Evolutionary conservation across 306 rosid genomes (phyloP).

Genomic region (Hippophae gyantsensis): DNA sequence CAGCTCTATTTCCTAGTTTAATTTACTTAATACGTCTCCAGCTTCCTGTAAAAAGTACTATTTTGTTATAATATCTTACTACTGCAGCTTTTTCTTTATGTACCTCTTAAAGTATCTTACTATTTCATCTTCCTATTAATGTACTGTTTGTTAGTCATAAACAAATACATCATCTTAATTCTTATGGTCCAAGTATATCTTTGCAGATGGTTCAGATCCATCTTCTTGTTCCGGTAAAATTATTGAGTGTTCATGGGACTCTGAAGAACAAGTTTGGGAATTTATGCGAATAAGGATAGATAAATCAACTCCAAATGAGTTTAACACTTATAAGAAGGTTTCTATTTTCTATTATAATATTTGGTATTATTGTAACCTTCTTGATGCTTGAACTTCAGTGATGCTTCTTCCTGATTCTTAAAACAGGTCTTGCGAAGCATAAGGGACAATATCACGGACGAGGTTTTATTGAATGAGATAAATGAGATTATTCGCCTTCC

Average conservation of each 20-base stretch:
- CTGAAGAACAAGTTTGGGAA: constrained; percentile 54
- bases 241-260: constrained; percentile 68
- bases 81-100: too few relatives aligned
- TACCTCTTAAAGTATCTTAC: too few relatives aligned
- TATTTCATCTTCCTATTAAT: too few relatives aligned
- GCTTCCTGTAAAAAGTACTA: too few relatives aligned
- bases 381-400: not conserved
- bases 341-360: not conserved
- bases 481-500: constrained; percentile 75
- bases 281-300: constrained; percentile 66
- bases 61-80: too few relatives aligned
- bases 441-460: constrained; percentile 74
- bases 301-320: constrained; percentile 78
- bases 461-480: constrained; percentile 70
- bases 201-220: constrained; percentile 66
- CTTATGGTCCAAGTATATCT: not conserved
- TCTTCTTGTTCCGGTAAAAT: constrained; percentile 57
- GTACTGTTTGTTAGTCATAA: not conserved
- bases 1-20: too few relatives aligned
- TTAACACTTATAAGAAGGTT: constrained; percentile 80
- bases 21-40: too few relatives aligned
- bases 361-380: not conserved
- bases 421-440: constrained; percentile 84
- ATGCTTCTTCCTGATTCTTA: constrained; percentile 7
- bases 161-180: not conserved